A percentile compares a stretch with the other conserved stretches of the same genome.
These are phyloP conservation scores for Trebouxia gelatinosa DNA, from an alignment of 163 green algal species.

Conservation along the genomic window DNA sequence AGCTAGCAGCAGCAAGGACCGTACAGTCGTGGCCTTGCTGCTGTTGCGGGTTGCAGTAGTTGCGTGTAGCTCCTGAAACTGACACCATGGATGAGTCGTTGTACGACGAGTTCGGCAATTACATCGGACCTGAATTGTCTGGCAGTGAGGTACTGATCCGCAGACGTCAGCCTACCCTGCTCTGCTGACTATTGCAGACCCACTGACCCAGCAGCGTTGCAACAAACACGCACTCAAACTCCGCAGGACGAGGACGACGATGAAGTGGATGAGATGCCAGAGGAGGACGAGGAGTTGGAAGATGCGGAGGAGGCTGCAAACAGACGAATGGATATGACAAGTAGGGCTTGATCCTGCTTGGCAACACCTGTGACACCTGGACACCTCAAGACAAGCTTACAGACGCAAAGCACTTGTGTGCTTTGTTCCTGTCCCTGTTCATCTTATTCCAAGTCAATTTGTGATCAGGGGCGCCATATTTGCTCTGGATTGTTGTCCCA, in stretches of 20 bases:
- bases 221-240: no score
- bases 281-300: slow-evolving; percentile 52
- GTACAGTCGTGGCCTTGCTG: no score
- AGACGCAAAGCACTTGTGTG: no score
- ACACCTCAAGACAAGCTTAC: no score
- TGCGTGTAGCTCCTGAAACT: no score
- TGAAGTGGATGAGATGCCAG: slow-evolving; percentile 46
- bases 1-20: not conserved
- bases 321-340: slow-evolving; percentile 24
- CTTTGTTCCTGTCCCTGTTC: no score
- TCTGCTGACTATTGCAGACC: slow-evolving; percentile 37
- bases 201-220: no score
- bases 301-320: slow-evolving; percentile 37
- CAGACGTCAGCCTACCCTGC: not conserved
- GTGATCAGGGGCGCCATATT: no score
- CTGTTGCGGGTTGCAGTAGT: no score
- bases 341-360: not conserved
- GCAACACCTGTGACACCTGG: no score
- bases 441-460: no score
- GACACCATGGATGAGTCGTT: slow-evolving; percentile 52
- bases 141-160: slow-evolving; percentile 63
- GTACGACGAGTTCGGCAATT: slow-evolving; percentile 99
- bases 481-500: no score
- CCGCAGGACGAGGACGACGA: slow-evolving; percentile 59
- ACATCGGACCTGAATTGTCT: slow-evolving; percentile 92